These are phyloP conservation scores for Colletotrichum costaricense DNA, from an alignment of 2,329 filamentous ascomycete genomes.

Conservation along the genomic window DNA sequence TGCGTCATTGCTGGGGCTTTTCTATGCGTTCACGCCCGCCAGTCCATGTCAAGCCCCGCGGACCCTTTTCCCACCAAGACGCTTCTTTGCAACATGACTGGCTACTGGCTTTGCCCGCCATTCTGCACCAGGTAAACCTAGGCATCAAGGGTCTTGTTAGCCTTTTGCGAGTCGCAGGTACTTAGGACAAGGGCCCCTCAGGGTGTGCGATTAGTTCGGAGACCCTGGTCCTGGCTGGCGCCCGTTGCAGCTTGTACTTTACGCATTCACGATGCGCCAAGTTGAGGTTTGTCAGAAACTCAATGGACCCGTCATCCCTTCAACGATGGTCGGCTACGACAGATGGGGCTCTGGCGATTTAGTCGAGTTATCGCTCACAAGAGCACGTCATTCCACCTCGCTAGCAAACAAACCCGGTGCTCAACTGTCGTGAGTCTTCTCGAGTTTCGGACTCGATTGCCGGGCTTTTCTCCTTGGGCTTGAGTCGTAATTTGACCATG, in stretches of 20 bases:
- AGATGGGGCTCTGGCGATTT: conserved; percentile 6
- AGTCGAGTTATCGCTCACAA: not conserved
- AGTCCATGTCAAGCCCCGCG: conserved; percentile 12
- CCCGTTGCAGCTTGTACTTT: conserved; percentile 12
- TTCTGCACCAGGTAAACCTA: conserved; percentile 17
- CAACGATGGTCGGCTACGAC: conserved; percentile 2
- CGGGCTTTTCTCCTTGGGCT: not conserved
- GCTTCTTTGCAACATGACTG: not conserved
- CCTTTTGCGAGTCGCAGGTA: conserved; percentile 7
- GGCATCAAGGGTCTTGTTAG: conserved; percentile 31
- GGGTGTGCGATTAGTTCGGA: conserved; percentile 4
- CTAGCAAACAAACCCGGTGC: not conserved
- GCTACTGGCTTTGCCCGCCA: not conserved
- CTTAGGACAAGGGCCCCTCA: not conserved
- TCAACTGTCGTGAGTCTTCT: conserved; percentile 10
- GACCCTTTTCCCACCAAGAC: conserved; percentile 11
- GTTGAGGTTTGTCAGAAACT: conserved; percentile 22
- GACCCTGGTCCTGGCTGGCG: conserved; percentile 4
- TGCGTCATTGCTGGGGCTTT: conserved; percentile 18
- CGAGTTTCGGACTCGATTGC: not conserved
- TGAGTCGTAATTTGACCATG: conserved; percentile 1
- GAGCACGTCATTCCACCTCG: conserved; percentile 19
- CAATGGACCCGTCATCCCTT: conserved; percentile 21
- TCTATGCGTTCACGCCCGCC: conserved; percentile 11
- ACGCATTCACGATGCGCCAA: conserved; percentile 6